Evolutionary conservation across 495 filamentous ascomycete species (phyloP), one percentile per base, ranked within the genome.

Genomic region (Hypoxylon fragiforme): DNA sequence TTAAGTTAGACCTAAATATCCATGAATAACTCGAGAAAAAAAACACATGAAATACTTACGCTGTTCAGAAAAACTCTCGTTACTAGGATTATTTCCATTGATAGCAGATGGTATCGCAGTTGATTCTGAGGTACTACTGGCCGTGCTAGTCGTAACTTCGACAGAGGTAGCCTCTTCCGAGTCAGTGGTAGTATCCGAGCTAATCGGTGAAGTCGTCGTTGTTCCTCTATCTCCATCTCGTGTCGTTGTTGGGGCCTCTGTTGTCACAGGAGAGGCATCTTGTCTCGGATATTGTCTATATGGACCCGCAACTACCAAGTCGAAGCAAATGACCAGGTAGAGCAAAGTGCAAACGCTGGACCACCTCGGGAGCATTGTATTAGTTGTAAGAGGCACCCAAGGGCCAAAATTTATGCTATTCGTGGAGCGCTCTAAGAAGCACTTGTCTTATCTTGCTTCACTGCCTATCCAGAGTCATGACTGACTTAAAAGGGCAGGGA

Each of bases 81-180:
- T 62, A 12, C 41, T 53, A 24, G 62, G 63, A 22, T 60, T 64
- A 20, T 68, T 68, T 14, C 63, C 65, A 36, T 66, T 68, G 19
- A 65, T 46, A 11, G 59, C 60, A 4, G 62, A 61, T 14, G 65
- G 63, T 15, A 68, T 58, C 1, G 50, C 13, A 42, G 63, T 68
- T 34, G 32, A 9, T 20, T 36, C 40, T n/a, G 44, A 21, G 8
- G 14, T 28, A n/a, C 56, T 54, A n/a, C 56, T 54, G 1, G 47
- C 38, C n/a, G 48, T 21, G 26, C 24, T 55, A 16, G 48, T 59
- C 28, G 43, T 44, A 30, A 44, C 40, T 12, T 54, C 42, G 8
- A 53, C 32, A 6, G 49, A 54, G 3, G 36, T 44, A n/a, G 32
- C 20, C 15, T 37, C 15, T 31, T 28, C 26, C 12, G 57, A 48